Percentiles rank a stretch among this genome's conserved stretches.
phyloP scores from a whole-genome alignment of 495 filamentous ascomycete genomes.

The Tuber indicum region DNA sequence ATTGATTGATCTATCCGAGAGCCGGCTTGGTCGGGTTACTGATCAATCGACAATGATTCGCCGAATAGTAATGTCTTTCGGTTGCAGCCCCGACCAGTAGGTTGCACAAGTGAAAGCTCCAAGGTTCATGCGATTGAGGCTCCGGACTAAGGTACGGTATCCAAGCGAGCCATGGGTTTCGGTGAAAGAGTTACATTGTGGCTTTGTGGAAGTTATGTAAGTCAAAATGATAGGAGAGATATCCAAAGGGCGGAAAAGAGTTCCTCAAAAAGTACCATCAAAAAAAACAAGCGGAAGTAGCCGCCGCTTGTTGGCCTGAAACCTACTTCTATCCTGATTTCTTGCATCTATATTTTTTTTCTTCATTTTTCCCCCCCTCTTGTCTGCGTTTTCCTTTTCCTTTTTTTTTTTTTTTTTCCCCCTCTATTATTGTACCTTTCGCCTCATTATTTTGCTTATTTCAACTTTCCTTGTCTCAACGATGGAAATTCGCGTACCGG shows the following conservation, averaged over 20 bases:
- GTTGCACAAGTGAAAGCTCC: not conserved
- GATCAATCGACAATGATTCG: not conserved
- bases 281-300: not conserved
- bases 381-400: not conserved
- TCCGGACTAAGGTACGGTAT: not conserved
- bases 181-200: not conserved
- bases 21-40: not conserved
- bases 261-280: not conserved
- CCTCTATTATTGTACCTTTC: not conserved
- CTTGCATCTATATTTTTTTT: not conserved
- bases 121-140: not conserved
- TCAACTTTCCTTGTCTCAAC: not conserved
- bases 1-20: not conserved
- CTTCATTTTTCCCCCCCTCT: not conserved
- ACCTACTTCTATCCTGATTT: not conserved
- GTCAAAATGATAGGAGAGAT: not conserved
- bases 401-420: not conserved
- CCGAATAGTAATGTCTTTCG: not conserved
- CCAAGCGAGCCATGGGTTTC: constrained; percentile 4
- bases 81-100: not conserved
- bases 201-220: not conserved
- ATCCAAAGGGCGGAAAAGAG: not conserved
- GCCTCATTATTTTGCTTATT: not conserved
- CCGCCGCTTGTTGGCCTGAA: not conserved
- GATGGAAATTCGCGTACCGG: not conserved